A percentile compares a stretch with the other conserved stretches of the same genome.
Conservation (phyloP, 352 stramenopile genomes). For the Phytopythium helicoides region DNA sequence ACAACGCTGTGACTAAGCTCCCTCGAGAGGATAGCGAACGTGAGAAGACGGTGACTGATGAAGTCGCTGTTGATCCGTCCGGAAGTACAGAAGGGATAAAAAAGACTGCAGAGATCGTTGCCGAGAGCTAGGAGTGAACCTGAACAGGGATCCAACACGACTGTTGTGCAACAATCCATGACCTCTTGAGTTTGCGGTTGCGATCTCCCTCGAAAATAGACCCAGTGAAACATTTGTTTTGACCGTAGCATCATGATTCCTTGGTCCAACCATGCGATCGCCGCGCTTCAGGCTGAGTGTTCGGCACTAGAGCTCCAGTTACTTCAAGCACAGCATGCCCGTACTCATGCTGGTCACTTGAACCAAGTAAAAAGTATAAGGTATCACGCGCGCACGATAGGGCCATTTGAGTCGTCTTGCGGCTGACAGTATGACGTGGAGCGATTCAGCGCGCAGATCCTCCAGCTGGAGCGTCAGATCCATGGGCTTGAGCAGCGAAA, state of each 20-base stretch:
- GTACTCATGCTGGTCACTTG: background rate
- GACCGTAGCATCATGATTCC: background rate
- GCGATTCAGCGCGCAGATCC: constrained; percentile 25
- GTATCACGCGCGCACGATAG: no score
- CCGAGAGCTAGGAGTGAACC: background rate
- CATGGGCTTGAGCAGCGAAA: constrained; percentile 22
- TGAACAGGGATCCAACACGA: background rate
- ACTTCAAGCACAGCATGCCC: constrained; percentile 13
- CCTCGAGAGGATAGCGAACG: constrained; percentile 18
- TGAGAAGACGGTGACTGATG: constrained; percentile 12
- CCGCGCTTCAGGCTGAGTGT: constrained; percentile 9
- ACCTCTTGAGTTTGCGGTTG: no score
- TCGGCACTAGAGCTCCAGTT: constrained; percentile 24
- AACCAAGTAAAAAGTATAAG: background rate
- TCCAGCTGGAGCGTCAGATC: constrained; percentile 29
- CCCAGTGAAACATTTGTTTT: no score
- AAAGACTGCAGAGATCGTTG: background rate
- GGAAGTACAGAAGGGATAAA: background rate
- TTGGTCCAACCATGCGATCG: constrained; percentile 3
- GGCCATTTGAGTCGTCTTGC: no score
- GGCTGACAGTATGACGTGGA: no score
- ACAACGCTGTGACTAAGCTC: constrained; percentile 8
- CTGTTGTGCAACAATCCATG: no score
- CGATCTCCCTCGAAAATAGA: no score
- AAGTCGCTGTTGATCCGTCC: background rate